Percentiles rank a stretch among this genome's conserved stretches.
Conservation (phyloP, 108 stramenopile genomes). For the Pseudonitzschia multistriata region DNA sequence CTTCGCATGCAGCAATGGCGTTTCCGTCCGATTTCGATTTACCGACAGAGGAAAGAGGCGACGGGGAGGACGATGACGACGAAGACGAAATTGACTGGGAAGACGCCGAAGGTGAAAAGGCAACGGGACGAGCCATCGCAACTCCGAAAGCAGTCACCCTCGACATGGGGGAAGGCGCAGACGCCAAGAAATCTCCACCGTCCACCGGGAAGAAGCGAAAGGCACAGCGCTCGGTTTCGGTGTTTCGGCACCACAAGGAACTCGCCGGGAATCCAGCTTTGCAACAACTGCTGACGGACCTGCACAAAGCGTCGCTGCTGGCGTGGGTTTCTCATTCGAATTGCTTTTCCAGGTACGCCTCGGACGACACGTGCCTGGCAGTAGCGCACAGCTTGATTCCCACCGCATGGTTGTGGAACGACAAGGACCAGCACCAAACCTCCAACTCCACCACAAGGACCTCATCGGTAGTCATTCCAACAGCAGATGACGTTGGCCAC, state of each 20-base stretch:
- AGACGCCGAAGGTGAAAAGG: slow-evolving; percentile 34
- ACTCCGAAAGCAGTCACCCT: slow-evolving; percentile 7
- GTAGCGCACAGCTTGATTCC: slow-evolving; percentile 67
- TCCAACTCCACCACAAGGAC: not conserved
- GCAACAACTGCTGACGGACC: slow-evolving; percentile 34
- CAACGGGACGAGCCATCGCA: not conserved
- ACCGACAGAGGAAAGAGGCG: not conserved
- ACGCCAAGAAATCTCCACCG: not conserved
- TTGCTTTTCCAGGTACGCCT: slow-evolving; percentile 35
- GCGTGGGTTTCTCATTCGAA: slow-evolving; percentile 32
- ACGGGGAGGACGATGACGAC: slow-evolving; percentile 33
- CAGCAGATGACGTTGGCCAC: slow-evolving; percentile 20
- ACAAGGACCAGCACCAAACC: no score
- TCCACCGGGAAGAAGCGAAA: slow-evolving; percentile 23
- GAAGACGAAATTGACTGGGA: slow-evolving; percentile 19
- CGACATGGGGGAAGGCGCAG: not conserved
- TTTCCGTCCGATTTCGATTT: slow-evolving; percentile 21
- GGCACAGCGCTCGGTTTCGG: slow-evolving; percentile 24
- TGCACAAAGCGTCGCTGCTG: slow-evolving; percentile 58
- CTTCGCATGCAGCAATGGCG: not conserved
- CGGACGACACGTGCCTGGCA: slow-evolving; percentile 21
- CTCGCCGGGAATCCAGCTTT: slow-evolving; percentile 35
- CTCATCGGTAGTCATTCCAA: slow-evolving; percentile 4
- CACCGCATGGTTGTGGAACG: slow-evolving; percentile 14
- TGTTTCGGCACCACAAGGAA: slow-evolving; percentile 41